Evolutionary conservation across 176 grass and related monocot species (phyloP).

Genomic region (Musa itinerans): DNA sequence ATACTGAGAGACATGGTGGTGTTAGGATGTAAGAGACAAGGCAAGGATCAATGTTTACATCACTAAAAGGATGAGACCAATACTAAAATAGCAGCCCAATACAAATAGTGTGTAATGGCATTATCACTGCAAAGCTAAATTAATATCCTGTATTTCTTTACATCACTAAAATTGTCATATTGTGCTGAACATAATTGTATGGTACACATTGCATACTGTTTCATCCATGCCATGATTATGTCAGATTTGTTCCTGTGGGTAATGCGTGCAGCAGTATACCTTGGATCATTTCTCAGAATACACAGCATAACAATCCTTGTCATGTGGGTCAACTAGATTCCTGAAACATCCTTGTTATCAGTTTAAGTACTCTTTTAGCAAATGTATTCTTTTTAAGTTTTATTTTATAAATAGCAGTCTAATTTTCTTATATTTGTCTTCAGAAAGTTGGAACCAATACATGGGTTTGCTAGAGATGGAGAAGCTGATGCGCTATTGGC

Average conservation of each 20-base stretch:
- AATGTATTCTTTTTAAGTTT: neutral
- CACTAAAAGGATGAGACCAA: too few relatives aligned
- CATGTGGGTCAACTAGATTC: too few relatives aligned
- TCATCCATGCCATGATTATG: neutral
- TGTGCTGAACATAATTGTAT: too few relatives aligned
- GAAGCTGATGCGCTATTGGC: constrained; percentile 50
- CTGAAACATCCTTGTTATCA: too few relatives aligned
- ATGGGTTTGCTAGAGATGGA: constrained; percentile 89
- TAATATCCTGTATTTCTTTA: too few relatives aligned
- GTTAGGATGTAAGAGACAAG: too few relatives aligned
- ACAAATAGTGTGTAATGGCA: too few relatives aligned
- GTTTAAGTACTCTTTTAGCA: neutral
- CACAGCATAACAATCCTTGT: neutral
- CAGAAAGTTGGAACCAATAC: constrained; percentile 77
- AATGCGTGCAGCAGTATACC: neutral
- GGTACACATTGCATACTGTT: neutral
- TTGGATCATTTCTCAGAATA: neutral
- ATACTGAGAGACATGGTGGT: too few relatives aligned
- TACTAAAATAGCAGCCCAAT: too few relatives aligned
- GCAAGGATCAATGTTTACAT: too few relatives aligned
- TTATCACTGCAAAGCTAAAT: too few relatives aligned
- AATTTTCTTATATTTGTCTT: constrained; percentile 9
- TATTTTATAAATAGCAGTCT: neutral
- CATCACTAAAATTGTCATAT: too few relatives aligned
- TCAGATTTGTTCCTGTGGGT: neutral